phyloP scores from a whole-genome alignment of 1,284 basidiomycete species.

The Ganoderma lingzhi region DNA sequence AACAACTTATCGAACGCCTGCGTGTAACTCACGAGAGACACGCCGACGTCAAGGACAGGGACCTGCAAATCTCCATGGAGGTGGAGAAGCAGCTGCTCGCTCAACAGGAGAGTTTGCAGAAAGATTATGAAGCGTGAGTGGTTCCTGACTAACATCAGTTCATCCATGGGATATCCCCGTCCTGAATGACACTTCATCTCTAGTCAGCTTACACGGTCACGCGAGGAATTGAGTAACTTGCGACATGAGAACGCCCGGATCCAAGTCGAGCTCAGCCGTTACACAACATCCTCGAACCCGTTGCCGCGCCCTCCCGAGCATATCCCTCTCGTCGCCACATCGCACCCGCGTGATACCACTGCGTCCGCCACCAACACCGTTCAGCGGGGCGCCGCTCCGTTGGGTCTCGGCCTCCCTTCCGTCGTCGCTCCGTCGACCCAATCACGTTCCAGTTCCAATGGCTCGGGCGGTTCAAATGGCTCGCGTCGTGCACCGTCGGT shows the following conservation, averaged over 20 bases:
- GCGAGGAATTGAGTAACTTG: constrained; percentile 14
- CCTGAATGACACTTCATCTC: not conserved
- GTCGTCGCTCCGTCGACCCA: constrained; percentile 12
- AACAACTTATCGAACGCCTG: constrained; percentile 31
- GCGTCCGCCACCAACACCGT: constrained; percentile 2
- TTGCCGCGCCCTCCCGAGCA: constrained; percentile 37
- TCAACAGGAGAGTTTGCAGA: constrained; percentile 37
- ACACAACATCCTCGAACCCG: constrained; percentile 31
- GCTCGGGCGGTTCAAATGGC: constrained; percentile 14
- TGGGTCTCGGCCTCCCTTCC: constrained; percentile 6
- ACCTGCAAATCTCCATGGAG: constrained; percentile 42
- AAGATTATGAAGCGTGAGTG: constrained; percentile 39
- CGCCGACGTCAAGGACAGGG: constrained; percentile 44
- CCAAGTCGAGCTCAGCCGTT: constrained; percentile 33
- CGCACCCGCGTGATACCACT: constrained; percentile 20
- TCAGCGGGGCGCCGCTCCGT: not conserved
- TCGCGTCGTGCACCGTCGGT: constrained; percentile 18
- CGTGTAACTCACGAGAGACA: constrained; percentile 41
- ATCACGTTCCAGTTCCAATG: constrained; percentile 15
- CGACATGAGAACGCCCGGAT: constrained; percentile 30
- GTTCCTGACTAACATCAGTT: constrained; percentile 2
- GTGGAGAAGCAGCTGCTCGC: constrained; percentile 43
- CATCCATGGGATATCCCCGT: not conserved
- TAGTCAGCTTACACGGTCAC: constrained; percentile 8
- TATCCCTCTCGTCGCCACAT: constrained; percentile 22